phyloP scores from a whole-genome alignment of 2,329 filamentous ascomycete genomes.

The Neopestalotiopsis sp. region DNA sequence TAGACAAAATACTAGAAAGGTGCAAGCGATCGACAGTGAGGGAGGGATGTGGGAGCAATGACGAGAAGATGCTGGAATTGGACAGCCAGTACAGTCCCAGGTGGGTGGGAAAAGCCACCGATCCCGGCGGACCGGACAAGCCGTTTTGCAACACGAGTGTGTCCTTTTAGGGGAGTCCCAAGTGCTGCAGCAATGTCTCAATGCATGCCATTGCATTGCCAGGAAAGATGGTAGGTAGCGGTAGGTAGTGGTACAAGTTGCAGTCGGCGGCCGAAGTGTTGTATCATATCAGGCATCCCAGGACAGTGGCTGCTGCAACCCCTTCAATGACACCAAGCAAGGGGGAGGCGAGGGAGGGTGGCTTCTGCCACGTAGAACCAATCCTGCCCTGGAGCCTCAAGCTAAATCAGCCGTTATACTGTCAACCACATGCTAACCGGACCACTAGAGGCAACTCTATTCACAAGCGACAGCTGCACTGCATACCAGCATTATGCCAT shows the following conservation, averaged over 20 bases:
- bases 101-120: neutral
- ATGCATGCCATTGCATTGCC: neutral
- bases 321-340: neutral
- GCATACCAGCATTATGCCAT: neutral
- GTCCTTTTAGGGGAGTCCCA: neutral
- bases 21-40: too few species aligned
- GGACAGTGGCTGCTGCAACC: neutral
- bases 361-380: neutral
- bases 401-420: neutral
- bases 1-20: too few species aligned
- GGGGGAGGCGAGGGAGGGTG: neutral
- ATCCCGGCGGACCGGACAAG: neutral
- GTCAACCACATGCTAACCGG: neutral
- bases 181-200: conserved; percentile 2
- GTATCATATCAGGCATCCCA: neutral
- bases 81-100: neutral
- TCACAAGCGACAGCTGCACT: neutral
- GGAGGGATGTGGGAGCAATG: too few species aligned
- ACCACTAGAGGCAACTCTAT: neutral
- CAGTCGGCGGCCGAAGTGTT: neutral
- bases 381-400: neutral
- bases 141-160: neutral
- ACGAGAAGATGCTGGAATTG: too few species aligned
- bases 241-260: neutral
- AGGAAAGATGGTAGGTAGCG: neutral